Base-by-base conservation (phyloP, 2,329 filamentous ascomycete species). In the Penicillium sclerotigenum region DNA sequence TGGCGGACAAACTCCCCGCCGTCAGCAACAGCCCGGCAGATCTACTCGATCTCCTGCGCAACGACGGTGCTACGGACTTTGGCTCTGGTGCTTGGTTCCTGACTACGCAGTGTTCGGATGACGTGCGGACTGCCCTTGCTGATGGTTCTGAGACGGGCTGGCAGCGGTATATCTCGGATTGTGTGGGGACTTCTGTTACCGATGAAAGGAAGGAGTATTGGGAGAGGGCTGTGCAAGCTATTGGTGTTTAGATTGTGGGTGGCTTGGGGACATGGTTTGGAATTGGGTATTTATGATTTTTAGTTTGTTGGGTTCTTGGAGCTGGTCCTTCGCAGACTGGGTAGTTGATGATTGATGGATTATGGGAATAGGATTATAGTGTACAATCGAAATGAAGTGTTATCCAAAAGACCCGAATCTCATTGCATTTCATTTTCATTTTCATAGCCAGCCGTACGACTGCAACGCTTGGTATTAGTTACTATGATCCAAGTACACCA, bases 81-180 rank as follows among this genome's bases (percentile, higher is more conserved):
- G 84, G 76, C 0, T 81, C 77, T 14, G 85, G 80, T 2, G 81
- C 83, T 8, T 88, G 86, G 86, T 88, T 82, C 65, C 66, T 86
- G 47, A 79, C 69, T 13, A 81, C 76, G 0, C 76, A 86, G 67
- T 88, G 85, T 66, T 66, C 61, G 1, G 63, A 65, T 0, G 69
- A 64, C n/a, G 74, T 82, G 26, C 71, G 78, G 50, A 38, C 65
- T 3, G 76, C 71, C 3, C 66, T 87, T 51, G 73, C 74, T 51
- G 65, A 65, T n/a, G 81, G 79, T 0, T 76, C 75, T 0, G 65
- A 79, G 63, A 71, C 68, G 0, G 84, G 82, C 0, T 87, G 79
- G 75, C 59, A 75, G 54, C 70, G 66, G 22, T 87, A 85, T 70
- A 69, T 87, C 58, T 78, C 67, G 4, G 61, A 67, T 2, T 87